These are phyloP conservation scores for Beverwykella pulmonaria DNA, from an alignment of 495 filamentous ascomycete genomes.

Conservation along the genomic window DNA sequence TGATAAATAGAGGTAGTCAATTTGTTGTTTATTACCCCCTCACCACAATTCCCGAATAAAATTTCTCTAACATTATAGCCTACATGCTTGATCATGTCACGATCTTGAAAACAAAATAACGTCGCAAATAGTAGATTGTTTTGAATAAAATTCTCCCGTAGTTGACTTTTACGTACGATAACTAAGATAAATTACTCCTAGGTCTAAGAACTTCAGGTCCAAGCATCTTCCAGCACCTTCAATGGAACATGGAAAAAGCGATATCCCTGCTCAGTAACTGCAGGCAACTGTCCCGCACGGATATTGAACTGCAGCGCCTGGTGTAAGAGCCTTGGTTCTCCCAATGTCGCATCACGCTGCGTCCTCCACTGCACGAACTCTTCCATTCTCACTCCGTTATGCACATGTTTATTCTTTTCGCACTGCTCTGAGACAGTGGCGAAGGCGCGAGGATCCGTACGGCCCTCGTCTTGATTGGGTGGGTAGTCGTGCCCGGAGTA, in stretches of 20 bases:
- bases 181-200: neutral
- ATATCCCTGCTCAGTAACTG: slow-evolving; percentile 38
- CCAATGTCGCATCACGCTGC: slow-evolving; percentile 53
- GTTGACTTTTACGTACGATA: too few relatives aligned
- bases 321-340: slow-evolving; percentile 57
- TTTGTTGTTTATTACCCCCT: too few relatives aligned
- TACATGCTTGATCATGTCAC: too few relatives aligned
- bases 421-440: slow-evolving; percentile 58
- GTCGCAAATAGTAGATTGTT: too few relatives aligned
- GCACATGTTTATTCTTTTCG: slow-evolving; percentile 56
- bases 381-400: slow-evolving; percentile 45
- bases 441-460: slow-evolving; percentile 44
- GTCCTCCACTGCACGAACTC: slow-evolving; percentile 55
- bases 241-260: slow-evolving; percentile 52
- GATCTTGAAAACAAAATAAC: too few relatives aligned
- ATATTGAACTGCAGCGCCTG: slow-evolving; percentile 63
- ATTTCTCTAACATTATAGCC: too few relatives aligned
- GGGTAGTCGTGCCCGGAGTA: slow-evolving; percentile 55
- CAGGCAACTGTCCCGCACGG: slow-evolving; percentile 55
- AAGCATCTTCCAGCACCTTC: slow-evolving; percentile 39
- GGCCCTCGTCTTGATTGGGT: slow-evolving; percentile 27
- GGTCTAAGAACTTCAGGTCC: slow-evolving; percentile 10
- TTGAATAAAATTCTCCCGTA: too few relatives aligned
- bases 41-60: too few relatives aligned
- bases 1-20: too few relatives aligned